A percentile compares a stretch with the other conserved stretches of the same genome.
phyloP scores from a whole-genome alignment of 106 monocot species.

The Allium cepa region DNA sequence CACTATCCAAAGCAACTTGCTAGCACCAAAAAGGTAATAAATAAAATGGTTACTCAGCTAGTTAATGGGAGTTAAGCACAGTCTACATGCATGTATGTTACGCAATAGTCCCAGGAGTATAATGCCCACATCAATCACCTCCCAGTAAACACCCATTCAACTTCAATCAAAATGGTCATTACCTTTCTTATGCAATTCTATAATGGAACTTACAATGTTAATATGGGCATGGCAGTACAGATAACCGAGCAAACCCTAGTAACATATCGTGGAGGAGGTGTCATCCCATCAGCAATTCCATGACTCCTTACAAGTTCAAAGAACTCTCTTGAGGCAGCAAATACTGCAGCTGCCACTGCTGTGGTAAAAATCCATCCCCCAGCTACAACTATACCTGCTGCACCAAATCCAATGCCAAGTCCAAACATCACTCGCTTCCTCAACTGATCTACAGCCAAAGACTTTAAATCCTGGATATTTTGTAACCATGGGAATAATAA shows the following conservation, averaged over 20 bases:
- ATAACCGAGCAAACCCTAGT: slow-evolving; percentile 77
- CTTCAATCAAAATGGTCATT: too few relatives aligned
- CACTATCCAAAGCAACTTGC: not conserved
- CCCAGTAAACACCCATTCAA: too few relatives aligned
- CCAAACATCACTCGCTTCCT: slow-evolving; percentile 73
- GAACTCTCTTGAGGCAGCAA: slow-evolving; percentile 67
- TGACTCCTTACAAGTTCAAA: slow-evolving; percentile 78
- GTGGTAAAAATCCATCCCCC: slow-evolving; percentile 85
- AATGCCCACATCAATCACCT: too few relatives aligned
- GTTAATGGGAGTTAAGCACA: too few relatives aligned
- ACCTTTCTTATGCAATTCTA: too few relatives aligned
- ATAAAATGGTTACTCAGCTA: too few relatives aligned
- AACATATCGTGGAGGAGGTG: slow-evolving; percentile 88
- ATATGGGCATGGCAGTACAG: slow-evolving; percentile 68
- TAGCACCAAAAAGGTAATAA: not conserved
- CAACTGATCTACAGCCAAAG: slow-evolving; percentile 31
- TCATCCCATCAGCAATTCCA: slow-evolving; percentile 66
- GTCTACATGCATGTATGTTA: too few relatives aligned
- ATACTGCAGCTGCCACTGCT: slow-evolving; percentile 50
- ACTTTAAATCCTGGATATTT: slow-evolving; percentile 14
- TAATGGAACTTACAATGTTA: slow-evolving; percentile 62
- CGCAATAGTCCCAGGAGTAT: too few relatives aligned
- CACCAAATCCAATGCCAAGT: slow-evolving; percentile 60
- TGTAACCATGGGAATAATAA: not conserved
- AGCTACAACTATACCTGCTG: slow-evolving; percentile 57